phyloP scores from a whole-genome alignment of 805 yeast genomes.

The Zygosaccharomyces siamensis region DNA sequence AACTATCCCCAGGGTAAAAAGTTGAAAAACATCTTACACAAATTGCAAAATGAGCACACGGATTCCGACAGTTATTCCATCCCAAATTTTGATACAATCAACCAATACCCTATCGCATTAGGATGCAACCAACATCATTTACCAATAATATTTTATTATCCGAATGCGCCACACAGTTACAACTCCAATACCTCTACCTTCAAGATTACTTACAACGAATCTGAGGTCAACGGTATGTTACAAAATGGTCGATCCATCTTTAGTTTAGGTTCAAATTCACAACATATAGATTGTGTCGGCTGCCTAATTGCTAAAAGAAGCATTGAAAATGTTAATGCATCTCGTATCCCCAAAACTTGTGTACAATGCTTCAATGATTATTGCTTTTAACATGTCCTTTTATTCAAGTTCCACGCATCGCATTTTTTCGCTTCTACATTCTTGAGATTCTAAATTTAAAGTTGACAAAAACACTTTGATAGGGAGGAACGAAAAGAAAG shows the following conservation, averaged over 20 bases:
- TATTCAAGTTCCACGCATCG: slow-evolving; percentile 4
- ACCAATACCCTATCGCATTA: slow-evolving; percentile 64
- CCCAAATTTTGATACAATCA: slow-evolving; percentile 23
- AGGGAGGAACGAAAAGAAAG: neutral
- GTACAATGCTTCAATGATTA: slow-evolving; percentile 36
- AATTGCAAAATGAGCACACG: slow-evolving; percentile 8
- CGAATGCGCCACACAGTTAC: slow-evolving; percentile 42
- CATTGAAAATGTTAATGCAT: slow-evolving; percentile 36
- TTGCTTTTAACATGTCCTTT: slow-evolving; percentile 33
- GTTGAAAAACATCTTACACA: slow-evolving; percentile 36
- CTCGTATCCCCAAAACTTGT: slow-evolving; percentile 35
- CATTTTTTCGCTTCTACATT: neutral
- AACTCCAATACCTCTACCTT: slow-evolving; percentile 56
- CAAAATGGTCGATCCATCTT: slow-evolving; percentile 51
- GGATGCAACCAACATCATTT: slow-evolving; percentile 57
- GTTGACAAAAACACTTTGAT: neutral
- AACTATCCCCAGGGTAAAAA: slow-evolving; percentile 61
- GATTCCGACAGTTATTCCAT: slow-evolving; percentile 7
- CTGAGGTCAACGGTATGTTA: slow-evolving; percentile 44
- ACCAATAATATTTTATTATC: slow-evolving; percentile 51
- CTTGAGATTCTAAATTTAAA: neutral
- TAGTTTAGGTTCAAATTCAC: slow-evolving; percentile 38
- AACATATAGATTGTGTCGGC: slow-evolving; percentile 47
- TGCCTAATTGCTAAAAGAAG: slow-evolving; percentile 54
- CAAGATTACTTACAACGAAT: slow-evolving; percentile 44